phyloP scores from a whole-genome alignment of 2,329 filamentous ascomycete genomes.

The Colletotrichum navitas region DNA sequence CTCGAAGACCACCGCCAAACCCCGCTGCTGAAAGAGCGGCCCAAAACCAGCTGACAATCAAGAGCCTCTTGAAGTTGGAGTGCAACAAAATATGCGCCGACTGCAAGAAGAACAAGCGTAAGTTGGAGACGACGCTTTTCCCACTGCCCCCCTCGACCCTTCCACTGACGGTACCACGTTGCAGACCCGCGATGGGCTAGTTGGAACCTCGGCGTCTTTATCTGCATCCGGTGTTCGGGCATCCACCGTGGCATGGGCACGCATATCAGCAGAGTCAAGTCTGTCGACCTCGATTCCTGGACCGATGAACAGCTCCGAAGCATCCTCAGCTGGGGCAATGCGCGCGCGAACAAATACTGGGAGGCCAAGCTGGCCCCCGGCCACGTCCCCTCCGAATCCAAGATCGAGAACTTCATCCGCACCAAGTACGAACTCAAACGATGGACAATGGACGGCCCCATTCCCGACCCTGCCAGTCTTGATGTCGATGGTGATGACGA shows the following conservation, averaged over 20 bases:
- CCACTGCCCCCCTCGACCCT: not conserved
- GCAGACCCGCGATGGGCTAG: constrained; percentile 97
- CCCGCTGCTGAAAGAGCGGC: constrained; percentile 88
- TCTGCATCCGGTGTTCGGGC: constrained; percentile 98
- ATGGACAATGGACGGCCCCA: constrained; percentile 98
- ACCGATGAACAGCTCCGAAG: constrained; percentile 98
- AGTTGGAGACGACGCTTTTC: constrained; percentile 51
- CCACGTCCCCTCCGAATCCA: constrained; percentile 93
- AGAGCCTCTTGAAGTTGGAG: constrained; percentile 93
- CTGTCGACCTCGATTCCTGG: constrained; percentile 97
- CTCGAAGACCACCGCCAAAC: constrained; percentile 77
- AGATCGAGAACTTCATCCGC: constrained; percentile 99
- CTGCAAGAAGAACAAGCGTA: constrained; percentile 99
- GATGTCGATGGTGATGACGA: constrained; percentile 90
- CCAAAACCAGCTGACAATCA: constrained; percentile 93
- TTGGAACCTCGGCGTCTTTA: constrained; percentile 97
- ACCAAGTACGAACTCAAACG: constrained; percentile 99
- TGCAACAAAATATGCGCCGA: constrained; percentile 97
- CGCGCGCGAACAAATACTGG: constrained; percentile 98
- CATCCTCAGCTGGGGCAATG: constrained; percentile 95
- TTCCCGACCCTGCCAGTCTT: constrained; percentile 91
- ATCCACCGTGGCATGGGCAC: constrained; percentile 99
- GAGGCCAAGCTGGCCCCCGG: constrained; percentile 92
- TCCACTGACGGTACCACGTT: constrained; percentile 33
- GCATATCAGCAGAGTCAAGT: constrained; percentile 98